Base-by-base conservation (phyloP, 2,329 filamentous ascomycete species). In the Aureobasidium sp. region DNA sequence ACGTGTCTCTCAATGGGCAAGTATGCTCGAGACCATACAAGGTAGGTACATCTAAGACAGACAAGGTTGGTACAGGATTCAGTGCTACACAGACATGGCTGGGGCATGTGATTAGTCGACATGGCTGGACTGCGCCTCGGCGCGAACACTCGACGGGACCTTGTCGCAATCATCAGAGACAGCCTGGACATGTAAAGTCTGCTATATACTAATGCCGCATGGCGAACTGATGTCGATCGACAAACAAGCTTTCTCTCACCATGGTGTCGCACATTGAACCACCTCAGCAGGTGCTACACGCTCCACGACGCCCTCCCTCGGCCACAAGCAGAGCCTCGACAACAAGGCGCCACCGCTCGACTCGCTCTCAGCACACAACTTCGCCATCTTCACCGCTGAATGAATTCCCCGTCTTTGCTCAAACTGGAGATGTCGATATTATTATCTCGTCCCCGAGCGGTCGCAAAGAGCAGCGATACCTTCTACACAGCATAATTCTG, bases 381-480 rank as follows among this genome's bases (percentile, higher is more conserved):
- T 83, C 84, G 21, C 16, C 58, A 4, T 21, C 49, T 1, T 66
- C 63, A 9, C 86, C 87, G 69, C 77, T 85, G 29, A 97, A 97
- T 72, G 92, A 97, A 73, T 97, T 97, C 68, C 93, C 93, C 27
- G 78, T 95, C 71, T 97, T 97, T 75, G 86, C 86, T 53, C 87
- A 92, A 69, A 93, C 89, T 41, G 93, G 93, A 70, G 92, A 97
- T 75, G 91, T 97, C 69, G 93, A 97, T 75, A 91, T 97, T 65
- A 71, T 93, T 60, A 83, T 97, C 69, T 83, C 65, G n/a, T 73
- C 66, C 39, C 81, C 70, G 82, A 75, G 84, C 15, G 83, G 88
- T 59, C 81, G 84, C 64, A 85, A 86, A 70, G 88, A 94, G 75
- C 89, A 90, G 71, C 83, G 89, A 64, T 97, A 97, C 72, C 81